phyloP scores from a whole-genome alignment of 2,329 filamentous ascomycete species.

The Xylaria multiplex region DNA sequence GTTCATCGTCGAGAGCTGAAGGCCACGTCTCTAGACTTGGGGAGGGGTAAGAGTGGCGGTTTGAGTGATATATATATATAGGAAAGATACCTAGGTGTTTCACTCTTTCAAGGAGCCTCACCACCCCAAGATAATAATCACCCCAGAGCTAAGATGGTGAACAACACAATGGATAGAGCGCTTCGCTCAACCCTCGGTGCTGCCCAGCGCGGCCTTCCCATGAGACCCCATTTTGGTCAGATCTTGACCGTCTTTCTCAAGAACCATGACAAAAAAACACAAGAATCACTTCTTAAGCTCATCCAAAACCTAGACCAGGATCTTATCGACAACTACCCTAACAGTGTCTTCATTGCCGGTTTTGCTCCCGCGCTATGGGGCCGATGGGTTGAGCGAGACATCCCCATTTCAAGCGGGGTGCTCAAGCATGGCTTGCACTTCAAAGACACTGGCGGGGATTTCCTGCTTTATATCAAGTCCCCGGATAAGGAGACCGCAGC shows the following conservation, averaged over 20 bases:
- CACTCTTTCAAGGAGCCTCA: background rate
- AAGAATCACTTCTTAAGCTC: constrained; percentile 18
- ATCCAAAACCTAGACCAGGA: constrained; percentile 28
- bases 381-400: constrained; percentile 20
- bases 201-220: constrained; percentile 34
- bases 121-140: background rate
- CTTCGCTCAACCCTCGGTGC: constrained; percentile 18
- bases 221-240: constrained; percentile 30
- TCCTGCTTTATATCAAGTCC: constrained; percentile 32
- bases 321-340: constrained; percentile 17
- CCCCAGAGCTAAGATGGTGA: constrained; percentile 5
- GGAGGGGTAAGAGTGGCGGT: background rate
- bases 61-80: constrained; percentile 19
- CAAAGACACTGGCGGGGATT: constrained; percentile 31
- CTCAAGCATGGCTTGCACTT: constrained; percentile 30
- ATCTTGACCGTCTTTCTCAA: constrained; percentile 34
- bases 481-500: constrained; percentile 4
- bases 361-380: constrained; percentile 32
- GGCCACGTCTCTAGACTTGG: background rate
- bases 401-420: constrained; percentile 26
- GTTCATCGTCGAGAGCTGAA: constrained; percentile 22
- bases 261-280: constrained; percentile 11
- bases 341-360: constrained; percentile 29
- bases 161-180: constrained; percentile 23
- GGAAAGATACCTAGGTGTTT: background rate